Base-by-base conservation (phyloP, 805 yeast species). In the Lipomyces kockii region DNA sequence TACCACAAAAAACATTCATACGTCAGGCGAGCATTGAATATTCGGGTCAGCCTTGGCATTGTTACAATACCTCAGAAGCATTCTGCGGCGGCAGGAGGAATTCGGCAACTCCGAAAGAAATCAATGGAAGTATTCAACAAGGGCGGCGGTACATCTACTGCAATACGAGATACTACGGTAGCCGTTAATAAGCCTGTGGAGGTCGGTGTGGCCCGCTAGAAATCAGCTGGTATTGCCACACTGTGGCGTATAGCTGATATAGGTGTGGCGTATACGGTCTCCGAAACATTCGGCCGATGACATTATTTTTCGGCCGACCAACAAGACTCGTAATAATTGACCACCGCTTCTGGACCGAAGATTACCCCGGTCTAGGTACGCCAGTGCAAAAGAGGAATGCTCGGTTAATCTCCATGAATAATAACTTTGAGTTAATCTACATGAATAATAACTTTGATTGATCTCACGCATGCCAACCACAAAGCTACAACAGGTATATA, bases 261-360 rank as follows among this genome's bases (percentile, higher is more conserved):
- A 25, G 52, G 11, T 12, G 52, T 12, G 52, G 52, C 52, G 22
- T 7, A 46, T 46, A 3, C 52, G 52, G 52, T 20, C 52, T 46
- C n/a, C 52, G 52, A 46, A 46, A 46, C 52, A 17, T 46, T 46
- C 52, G 52, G 52, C 52, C 11, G 52, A 46, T 46, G 52, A 46
- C 52, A 46, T n/a, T n/a, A 9, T 46, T 20, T 46, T 46, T 46
- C 52, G 52, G 52, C 52, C 52, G 52, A 46, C 4, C 22, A 20
- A 46, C 7, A 12, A 46, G 52, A 46, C 52, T 7, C 22, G 17
- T 4, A 46, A 46, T 46, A 46, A 46, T 46, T 46, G n/a, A 8
- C 22, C 52, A 12, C 52, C 1, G 52, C 22, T 20, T 46, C 52
- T 20, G 52, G 52, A 46, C 22, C 8, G 52, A 46, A 46, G 52